A percentile compares a stretch with the other conserved stretches of the same genome.
phyloP scores from a whole-genome alignment of 1,284 basidiomycete species.

The Peniophora sp. region DNA sequence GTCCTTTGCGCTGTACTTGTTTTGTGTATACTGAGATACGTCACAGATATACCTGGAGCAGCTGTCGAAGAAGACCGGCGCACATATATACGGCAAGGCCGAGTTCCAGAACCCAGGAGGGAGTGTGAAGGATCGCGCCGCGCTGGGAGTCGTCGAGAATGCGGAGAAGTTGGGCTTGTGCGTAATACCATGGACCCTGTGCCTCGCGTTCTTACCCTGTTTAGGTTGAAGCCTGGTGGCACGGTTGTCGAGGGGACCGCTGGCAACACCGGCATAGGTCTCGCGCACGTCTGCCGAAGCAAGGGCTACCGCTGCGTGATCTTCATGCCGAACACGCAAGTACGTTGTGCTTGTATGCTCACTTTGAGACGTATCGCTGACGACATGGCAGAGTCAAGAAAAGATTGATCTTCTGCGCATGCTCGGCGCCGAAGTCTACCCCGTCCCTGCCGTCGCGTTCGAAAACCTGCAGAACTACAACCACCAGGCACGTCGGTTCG shows the following conservation, averaged over 20 bases:
- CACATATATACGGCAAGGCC: conserved; percentile 87
- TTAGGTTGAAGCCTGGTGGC: conserved; percentile 82
- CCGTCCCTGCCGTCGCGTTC: conserved; percentile 94
- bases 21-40: background rate
- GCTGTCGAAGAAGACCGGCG: conserved; percentile 87
- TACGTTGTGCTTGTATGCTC: conserved; percentile 19
- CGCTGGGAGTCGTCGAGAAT: conserved; percentile 82
- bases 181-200: conserved; percentile 19
- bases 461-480: conserved; percentile 98
- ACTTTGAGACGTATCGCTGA: background rate
- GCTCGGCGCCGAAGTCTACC: conserved; percentile 94
- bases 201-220: background rate
- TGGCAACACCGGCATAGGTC: conserved; percentile 97
- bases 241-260: conserved; percentile 98
- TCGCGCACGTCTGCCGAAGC: conserved; percentile 91
- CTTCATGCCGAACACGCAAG: conserved; percentile 97
- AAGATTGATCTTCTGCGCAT: conserved; percentile 97
- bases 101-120: conserved; percentile 99
- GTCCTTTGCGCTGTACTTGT: conserved; percentile 17
- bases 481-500: conserved; percentile 91
- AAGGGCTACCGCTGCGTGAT: conserved; percentile 98
- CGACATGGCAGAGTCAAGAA: conserved; percentile 72
- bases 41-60: conserved; percentile 74
- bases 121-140: conserved; percentile 96
- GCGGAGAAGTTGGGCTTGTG: conserved; percentile 83